phyloP scores from a whole-genome alignment of 805 yeast genomes.

The Priceomyces castillae region DNA sequence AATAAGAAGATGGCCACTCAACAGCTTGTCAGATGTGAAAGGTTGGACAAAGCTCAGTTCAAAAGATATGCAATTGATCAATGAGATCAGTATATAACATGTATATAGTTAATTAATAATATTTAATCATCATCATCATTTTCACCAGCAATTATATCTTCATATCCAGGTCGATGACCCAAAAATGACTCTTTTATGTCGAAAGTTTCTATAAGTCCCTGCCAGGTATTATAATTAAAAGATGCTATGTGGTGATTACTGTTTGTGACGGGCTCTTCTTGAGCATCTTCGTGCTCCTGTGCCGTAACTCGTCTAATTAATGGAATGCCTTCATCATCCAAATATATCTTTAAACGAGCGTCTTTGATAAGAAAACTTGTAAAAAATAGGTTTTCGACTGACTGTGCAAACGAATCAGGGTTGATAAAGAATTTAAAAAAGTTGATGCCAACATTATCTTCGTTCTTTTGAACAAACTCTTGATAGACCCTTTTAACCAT shows the following conservation, averaged over 20 bases:
- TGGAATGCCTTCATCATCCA: slow-evolving; percentile 48
- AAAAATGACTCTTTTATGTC: slow-evolving; percentile 56
- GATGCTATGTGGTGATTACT: slow-evolving; percentile 71
- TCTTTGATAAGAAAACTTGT: slow-evolving; percentile 78
- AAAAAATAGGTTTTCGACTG: slow-evolving; percentile 82
- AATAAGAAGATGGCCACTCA: slow-evolving; percentile 78
- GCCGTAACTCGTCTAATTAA: slow-evolving; percentile 38
- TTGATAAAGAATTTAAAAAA: slow-evolving; percentile 68
- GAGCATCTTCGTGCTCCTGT: slow-evolving; percentile 15
- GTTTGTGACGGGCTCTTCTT: slow-evolving; percentile 22
- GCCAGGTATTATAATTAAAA: slow-evolving; percentile 68
- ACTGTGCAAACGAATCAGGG: slow-evolving; percentile 72
- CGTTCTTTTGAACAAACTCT: slow-evolving; percentile 28
- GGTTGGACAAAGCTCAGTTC: slow-evolving; percentile 45
- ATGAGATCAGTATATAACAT: slow-evolving; percentile 2
- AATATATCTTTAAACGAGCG: slow-evolving; percentile 53
- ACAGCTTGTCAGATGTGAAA: slow-evolving; percentile 45
- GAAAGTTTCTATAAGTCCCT: slow-evolving; percentile 48
- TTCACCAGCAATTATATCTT: slow-evolving; percentile 21
- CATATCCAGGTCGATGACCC: slow-evolving; percentile 37
- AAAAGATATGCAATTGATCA: slow-evolving; percentile 13
- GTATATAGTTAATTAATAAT: neutral
- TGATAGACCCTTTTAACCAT: slow-evolving; percentile 57
- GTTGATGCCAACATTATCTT: slow-evolving; percentile 39
- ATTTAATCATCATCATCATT: slow-evolving; percentile 4